These are phyloP conservation scores for Diaporthe helianthi DNA, from an alignment of 2,329 filamentous ascomycete species.

Conservation along the genomic window DNA sequence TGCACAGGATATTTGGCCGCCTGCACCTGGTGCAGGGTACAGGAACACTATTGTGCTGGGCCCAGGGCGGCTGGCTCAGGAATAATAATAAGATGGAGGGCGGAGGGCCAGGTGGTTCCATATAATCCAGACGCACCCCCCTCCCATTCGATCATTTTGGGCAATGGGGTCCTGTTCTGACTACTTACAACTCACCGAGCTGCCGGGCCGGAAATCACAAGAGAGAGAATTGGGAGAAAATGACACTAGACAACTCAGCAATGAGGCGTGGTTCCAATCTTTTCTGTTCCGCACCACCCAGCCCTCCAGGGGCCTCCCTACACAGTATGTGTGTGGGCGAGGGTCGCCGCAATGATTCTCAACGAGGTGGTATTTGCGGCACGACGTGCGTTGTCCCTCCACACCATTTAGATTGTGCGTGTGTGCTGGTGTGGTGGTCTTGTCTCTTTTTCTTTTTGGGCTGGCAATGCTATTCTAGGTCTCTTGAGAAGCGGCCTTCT, in stretches of 20 bases:
- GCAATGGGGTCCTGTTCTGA: constrained; percentile 18
- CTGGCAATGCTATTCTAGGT: constrained; percentile 22
- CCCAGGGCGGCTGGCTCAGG: constrained; percentile 26
- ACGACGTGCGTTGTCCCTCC: constrained; percentile 30
- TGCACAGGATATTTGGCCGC: constrained; percentile 35
- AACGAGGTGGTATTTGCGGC: constrained; percentile 29
- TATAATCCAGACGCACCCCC: constrained; percentile 29
- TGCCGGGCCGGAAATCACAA: constrained; percentile 10
- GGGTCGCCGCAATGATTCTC: constrained; percentile 25
- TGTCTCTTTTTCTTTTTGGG: constrained; percentile 17
- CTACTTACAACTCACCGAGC: constrained; percentile 26
- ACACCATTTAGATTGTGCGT: constrained; percentile 15
- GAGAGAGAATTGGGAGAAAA: neutral
- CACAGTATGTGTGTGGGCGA: constrained; percentile 25
- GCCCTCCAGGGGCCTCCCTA: constrained; percentile 24
- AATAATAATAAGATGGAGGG: neutral
- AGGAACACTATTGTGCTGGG: constrained; percentile 34
- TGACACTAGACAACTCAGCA: constrained; percentile 33
- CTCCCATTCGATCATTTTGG: constrained; percentile 26
- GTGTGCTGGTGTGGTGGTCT: neutral
- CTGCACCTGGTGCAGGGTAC: constrained; percentile 34
- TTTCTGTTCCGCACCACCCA: constrained; percentile 13
- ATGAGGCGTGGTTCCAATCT: constrained; percentile 29
- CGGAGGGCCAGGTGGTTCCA: constrained; percentile 8
- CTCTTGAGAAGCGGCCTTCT: constrained; percentile 16